Evolutionary conservation across 225 moss, liverwort and hornwort genomes (phyloP).

Genomic region (Pseudoscleropodium purum): DNA sequence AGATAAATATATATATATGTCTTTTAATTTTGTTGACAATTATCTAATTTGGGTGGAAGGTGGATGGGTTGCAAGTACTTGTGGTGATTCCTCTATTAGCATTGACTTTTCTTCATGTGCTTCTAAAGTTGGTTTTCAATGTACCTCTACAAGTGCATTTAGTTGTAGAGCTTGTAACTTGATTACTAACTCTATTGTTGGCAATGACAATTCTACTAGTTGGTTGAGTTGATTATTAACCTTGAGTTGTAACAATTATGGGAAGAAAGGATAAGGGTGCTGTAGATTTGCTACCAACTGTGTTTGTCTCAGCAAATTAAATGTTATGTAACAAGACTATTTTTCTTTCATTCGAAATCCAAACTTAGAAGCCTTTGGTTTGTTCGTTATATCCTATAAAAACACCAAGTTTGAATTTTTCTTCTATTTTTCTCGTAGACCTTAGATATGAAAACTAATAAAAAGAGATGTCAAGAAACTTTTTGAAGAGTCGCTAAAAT

Average conservation of each 20-base stretch:
- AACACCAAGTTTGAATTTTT: fast-evolving
- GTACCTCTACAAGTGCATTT: too few relatives aligned
- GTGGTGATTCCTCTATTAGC: fast-evolving
- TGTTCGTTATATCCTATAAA: not conserved
- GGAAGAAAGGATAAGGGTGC: too few relatives aligned
- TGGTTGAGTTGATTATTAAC: too few relatives aligned
- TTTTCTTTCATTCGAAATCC: too few relatives aligned
- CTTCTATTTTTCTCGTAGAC: not conserved
- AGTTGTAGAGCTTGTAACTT: too few relatives aligned
- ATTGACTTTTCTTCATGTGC: fast-evolving
- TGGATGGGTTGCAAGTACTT: fast-evolving
- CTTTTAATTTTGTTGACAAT: fast-evolving
- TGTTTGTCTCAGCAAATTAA: too few relatives aligned
- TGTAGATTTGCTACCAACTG: fast-evolving
- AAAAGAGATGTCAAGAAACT: not conserved
- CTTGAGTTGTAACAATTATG: too few relatives aligned
- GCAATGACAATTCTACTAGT: too few relatives aligned
- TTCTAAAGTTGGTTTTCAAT: fast-evolving
- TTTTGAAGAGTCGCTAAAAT: not conserved
- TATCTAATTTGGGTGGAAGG: not conserved
- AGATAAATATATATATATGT: fast-evolving
- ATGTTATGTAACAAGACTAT: too few relatives aligned
- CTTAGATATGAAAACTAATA: fast-evolving
- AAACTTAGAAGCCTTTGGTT: not conserved
- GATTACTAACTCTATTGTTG: too few relatives aligned